A percentile compares a stretch with the other conserved stretches of the same genome.
phyloP scores from a whole-genome alignment of 768 basidiomycete species.

The Xerocomellus amylosporus region DNA sequence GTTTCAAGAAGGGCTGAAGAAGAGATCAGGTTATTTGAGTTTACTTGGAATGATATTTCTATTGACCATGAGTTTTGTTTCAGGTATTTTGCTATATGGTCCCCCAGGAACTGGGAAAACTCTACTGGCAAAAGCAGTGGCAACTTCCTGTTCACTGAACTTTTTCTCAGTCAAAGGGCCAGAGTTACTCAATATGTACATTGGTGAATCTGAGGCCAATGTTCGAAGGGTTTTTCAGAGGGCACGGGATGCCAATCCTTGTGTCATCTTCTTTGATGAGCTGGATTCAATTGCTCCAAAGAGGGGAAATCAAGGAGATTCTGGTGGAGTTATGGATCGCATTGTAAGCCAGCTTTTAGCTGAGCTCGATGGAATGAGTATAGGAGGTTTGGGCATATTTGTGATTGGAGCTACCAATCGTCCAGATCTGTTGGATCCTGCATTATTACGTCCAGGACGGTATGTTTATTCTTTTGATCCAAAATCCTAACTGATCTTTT shows the following conservation, averaged over 20 bases:
- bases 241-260: slow-evolving; percentile 88
- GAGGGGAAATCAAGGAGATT: slow-evolving; percentile 92
- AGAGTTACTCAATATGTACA: slow-evolving; percentile 96
- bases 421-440: slow-evolving; percentile 88
- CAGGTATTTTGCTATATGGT: slow-evolving; percentile 89
- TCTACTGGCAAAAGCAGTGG: slow-evolving; percentile 91
- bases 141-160: slow-evolving; percentile 91
- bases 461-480: slow-evolving; percentile 29
- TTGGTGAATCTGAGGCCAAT: slow-evolving; percentile 97
- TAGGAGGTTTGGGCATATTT: slow-evolving; percentile 72
- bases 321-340: slow-evolving; percentile 96
- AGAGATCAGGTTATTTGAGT: slow-evolving; percentile 71
- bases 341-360: slow-evolving; percentile 94
- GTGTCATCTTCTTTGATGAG: slow-evolving; percentile 97
- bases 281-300: slow-evolving; percentile 94
- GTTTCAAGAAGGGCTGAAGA: slow-evolving; percentile 89
- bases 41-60: neutral
- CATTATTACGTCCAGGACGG: slow-evolving; percentile 86
- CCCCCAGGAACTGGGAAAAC: slow-evolving; percentile 98
- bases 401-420: slow-evolving; percentile 96
- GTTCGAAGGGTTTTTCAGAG: slow-evolving; percentile 89
- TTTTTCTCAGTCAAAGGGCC: slow-evolving; percentile 98
- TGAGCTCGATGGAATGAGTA: slow-evolving; percentile 88
- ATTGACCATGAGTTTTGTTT: neutral
- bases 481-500: neutral